phyloP scores from a whole-genome alignment of 345 rosid species.

The Eucalyptus tenuipes region DNA sequence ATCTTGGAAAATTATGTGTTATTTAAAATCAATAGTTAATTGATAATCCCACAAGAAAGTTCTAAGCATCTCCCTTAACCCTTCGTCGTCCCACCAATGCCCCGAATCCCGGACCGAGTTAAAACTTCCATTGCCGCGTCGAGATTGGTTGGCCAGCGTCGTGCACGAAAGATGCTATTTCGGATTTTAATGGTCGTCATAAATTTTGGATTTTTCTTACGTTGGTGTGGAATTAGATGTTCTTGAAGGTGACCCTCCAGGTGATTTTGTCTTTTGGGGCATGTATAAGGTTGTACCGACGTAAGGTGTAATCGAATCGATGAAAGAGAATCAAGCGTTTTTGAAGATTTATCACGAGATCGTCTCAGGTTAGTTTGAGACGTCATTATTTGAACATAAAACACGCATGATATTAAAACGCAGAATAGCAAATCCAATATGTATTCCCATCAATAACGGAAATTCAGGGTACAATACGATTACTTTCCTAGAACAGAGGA shows the following conservation, averaged over 20 bases:
- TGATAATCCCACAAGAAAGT: not conserved
- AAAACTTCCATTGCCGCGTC: not conserved
- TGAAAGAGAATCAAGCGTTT: not conserved
- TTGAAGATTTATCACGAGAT: not conserved
- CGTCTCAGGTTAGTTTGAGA: not conserved
- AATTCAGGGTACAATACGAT: not conserved
- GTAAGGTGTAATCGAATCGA: not conserved
- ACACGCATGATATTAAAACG: not conserved
- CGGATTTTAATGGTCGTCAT: not conserved
- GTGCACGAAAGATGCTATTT: not conserved
- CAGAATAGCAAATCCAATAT: not conserved
- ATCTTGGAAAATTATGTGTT: not conserved
- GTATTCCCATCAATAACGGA: not conserved
- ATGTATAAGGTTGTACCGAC: not conserved
- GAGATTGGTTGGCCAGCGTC: not conserved
- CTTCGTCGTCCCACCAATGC: not conserved
- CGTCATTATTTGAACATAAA: not conserved
- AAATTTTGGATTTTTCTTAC: not conserved
- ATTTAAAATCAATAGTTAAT: not conserved
- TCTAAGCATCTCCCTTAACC: not conserved
- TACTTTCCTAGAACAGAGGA: not conserved
- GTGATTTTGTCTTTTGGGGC: not conserved
- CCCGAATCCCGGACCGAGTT: not conserved
- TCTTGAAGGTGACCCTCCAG: not conserved
- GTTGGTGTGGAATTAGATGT: not conserved